phyloP scores from a whole-genome alignment of 495 filamentous ascomycete species.

The Lepraria neglecta region DNA sequence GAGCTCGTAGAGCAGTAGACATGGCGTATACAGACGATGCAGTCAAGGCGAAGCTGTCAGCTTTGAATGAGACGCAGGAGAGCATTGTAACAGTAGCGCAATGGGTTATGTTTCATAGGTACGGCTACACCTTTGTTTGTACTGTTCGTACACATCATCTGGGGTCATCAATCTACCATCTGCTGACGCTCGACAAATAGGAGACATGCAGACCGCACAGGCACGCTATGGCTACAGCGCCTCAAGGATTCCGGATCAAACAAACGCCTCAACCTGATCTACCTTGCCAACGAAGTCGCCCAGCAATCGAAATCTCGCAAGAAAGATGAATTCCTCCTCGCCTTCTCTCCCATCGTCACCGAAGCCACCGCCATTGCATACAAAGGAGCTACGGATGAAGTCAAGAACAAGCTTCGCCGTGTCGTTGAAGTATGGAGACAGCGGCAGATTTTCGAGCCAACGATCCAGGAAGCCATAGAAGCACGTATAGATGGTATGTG shows the following conservation, averaged over 20 bases:
- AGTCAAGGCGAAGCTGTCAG: slow-evolving; percentile 86
- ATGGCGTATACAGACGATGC: slow-evolving; percentile 97
- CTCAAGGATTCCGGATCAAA: slow-evolving; percentile 75
- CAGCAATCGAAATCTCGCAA: slow-evolving; percentile 88
- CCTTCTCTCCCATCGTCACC: slow-evolving; percentile 83
- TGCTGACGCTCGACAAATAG: slow-evolving; percentile 40
- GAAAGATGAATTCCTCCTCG: slow-evolving; percentile 85
- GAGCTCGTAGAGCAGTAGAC: slow-evolving; percentile 18
- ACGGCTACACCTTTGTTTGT: slow-evolving; percentile 30
- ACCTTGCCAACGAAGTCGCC: slow-evolving; percentile 93
- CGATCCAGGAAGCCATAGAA: slow-evolving; percentile 73
- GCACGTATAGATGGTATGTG: slow-evolving; percentile 64
- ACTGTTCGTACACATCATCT: slow-evolving; percentile 5
- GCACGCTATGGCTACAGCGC: slow-evolving; percentile 80
- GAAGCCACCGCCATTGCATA: slow-evolving; percentile 81
- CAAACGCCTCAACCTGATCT: slow-evolving; percentile 86
- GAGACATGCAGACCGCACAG: slow-evolving; percentile 82
- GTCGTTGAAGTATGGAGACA: slow-evolving; percentile 93
- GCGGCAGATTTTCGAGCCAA: slow-evolving; percentile 72
- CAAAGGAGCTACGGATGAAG: slow-evolving; percentile 72
- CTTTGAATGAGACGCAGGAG: slow-evolving; percentile 92
- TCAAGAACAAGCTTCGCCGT: slow-evolving; percentile 78
- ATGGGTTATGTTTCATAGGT: slow-evolving; percentile 99
- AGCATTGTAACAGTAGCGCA: slow-evolving; percentile 90
- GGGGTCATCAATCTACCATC: neutral